phyloP scores from a whole-genome alignment of 768 basidiomycete species.

The Guyanaporus albipodus region DNA sequence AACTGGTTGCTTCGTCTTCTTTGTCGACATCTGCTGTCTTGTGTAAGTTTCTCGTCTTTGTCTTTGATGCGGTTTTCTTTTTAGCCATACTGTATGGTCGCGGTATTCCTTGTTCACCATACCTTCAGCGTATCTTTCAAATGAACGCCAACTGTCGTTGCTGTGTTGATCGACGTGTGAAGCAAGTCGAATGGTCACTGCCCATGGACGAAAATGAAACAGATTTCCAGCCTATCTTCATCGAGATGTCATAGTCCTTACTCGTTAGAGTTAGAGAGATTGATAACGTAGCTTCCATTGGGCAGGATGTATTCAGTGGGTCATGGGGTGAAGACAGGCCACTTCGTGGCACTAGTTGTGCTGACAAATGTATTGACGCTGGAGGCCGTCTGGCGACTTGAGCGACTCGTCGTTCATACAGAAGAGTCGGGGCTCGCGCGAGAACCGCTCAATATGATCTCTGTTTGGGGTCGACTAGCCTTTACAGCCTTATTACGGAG shows the following conservation, averaged over 20 bases:
- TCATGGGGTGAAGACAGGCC: too few relatives aligned
- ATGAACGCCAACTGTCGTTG: conserved; percentile 13
- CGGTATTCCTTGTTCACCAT: conserved; percentile 12
- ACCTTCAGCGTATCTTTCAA: neutral
- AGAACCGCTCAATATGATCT: too few relatives aligned
- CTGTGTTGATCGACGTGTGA: conserved; percentile 11
- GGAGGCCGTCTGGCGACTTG: too few relatives aligned
- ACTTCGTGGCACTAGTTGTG: too few relatives aligned
- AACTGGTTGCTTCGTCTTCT: conserved; percentile 5
- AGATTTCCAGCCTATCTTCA: conserved; percentile 67
- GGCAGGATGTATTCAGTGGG: conserved; percentile 67
- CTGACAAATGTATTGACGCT: too few relatives aligned
- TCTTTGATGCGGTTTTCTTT: conserved; percentile 1
- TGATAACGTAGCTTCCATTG: conserved; percentile 83
- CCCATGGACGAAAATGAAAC: conserved; percentile 18
- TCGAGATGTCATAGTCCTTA: conserved; percentile 80
- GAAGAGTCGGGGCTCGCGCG: too few relatives aligned
- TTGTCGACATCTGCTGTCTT: conserved; percentile 3
- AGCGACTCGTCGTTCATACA: too few relatives aligned
- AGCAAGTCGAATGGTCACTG: neutral
- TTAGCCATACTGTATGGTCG: too few relatives aligned
- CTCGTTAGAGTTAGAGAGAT: conserved; percentile 77
- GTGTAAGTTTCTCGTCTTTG: conserved; percentile 4
- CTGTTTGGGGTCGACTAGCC: too few relatives aligned
- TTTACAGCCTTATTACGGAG: too few relatives aligned